phyloP scores from a whole-genome alignment of 164 flowering plant genomes.

The Dillenia turbinata region DNA sequence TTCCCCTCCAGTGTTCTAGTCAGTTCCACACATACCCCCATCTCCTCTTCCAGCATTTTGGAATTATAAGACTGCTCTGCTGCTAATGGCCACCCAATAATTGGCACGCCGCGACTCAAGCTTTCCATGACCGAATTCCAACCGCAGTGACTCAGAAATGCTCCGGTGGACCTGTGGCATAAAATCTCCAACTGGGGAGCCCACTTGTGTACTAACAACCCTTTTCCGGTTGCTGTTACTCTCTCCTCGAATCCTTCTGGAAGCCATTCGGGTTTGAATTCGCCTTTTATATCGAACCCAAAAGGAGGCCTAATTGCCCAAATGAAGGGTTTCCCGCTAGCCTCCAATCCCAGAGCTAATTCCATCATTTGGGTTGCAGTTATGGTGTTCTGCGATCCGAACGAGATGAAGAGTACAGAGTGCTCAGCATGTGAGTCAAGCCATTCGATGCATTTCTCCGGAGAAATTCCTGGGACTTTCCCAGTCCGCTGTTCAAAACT shows the following conservation, averaged over 20 bases:
- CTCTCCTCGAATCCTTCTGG: slow-evolving; percentile 23
- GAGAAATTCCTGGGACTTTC: slow-evolving; percentile 17
- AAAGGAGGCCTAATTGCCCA: slow-evolving; percentile 35
- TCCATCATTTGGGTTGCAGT: slow-evolving; percentile 33
- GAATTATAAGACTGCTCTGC: slow-evolving; percentile 30
- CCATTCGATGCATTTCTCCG: slow-evolving; percentile 27
- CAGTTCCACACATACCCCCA: slow-evolving; percentile 23
- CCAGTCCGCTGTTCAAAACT: slow-evolving; percentile 10
- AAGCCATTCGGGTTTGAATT: slow-evolving; percentile 25
- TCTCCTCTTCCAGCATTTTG: slow-evolving; percentile 31
- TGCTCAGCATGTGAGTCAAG: slow-evolving; percentile 11
- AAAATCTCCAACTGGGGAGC: slow-evolving; percentile 27
- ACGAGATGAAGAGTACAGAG: slow-evolving; percentile 35
- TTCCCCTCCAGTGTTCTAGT: slow-evolving; percentile 9
- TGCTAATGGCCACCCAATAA: slow-evolving; percentile 35
- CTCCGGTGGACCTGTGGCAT: slow-evolving; percentile 19
- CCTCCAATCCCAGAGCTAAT: slow-evolving; percentile 29
- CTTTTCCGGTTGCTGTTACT: slow-evolving; percentile 1
- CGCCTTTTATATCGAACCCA: slow-evolving; percentile 22
- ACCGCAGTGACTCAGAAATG: slow-evolving; percentile 32
- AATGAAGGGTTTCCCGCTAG: slow-evolving; percentile 21
- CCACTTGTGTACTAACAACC: slow-evolving; percentile 24
- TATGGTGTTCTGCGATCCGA: slow-evolving; percentile 35
- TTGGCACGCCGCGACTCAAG: slow-evolving; percentile 28
- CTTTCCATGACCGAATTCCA: slow-evolving; percentile 34